phyloP scores from a whole-genome alignment of 1,139 yeast genomes.

The Protomyces arabidopsidicola region DNA sequence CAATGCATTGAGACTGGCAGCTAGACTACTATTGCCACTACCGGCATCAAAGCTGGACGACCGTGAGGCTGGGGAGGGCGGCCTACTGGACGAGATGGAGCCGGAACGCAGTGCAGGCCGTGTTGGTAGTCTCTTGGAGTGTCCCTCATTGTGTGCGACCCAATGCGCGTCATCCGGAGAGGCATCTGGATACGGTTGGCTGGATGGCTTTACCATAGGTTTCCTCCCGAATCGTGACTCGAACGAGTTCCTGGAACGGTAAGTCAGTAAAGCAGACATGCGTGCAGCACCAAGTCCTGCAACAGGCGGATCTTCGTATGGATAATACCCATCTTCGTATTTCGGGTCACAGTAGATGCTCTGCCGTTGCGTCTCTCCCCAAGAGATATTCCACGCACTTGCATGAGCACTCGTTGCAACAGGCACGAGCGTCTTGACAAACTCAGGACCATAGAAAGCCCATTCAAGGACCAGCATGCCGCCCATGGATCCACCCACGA shows the following conservation, averaged over 20 bases:
- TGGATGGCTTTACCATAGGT: conserved; percentile 49
- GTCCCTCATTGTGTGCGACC: conserved; percentile 66
- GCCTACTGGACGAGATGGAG: conserved; percentile 5
- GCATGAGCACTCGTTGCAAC: conserved; percentile 92
- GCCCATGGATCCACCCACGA: conserved; percentile 97
- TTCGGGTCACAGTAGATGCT: conserved; percentile 92
- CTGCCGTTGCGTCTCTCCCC: conserved; percentile 98
- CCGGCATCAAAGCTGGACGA: conserved; percentile 20
- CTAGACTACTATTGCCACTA: not conserved
- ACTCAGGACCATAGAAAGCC: conserved; percentile 63
- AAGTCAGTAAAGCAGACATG: conserved; percentile 91
- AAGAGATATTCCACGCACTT: conserved; percentile 97
- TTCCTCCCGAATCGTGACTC: conserved; percentile 86
- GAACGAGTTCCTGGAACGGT: conserved; percentile 85
- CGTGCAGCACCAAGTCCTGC: conserved; percentile 93
- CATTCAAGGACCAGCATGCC: conserved; percentile 96
- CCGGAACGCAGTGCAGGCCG: conserved; percentile 31
- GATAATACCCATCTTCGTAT: conserved; percentile 80
- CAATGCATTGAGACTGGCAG: conserved; percentile 5
- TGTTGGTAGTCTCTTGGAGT: conserved; percentile 38
- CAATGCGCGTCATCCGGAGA: conserved; percentile 47
- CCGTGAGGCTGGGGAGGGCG: conserved; percentile 4
- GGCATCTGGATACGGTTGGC: conserved; percentile 40
- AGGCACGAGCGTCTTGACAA: conserved; percentile 69
- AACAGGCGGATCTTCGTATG: conserved; percentile 69